Evolutionary conservation across 371 early-diverging fungal genomes (phyloP), one percentile per base, ranked within the genome.

Genomic region (Mortierella sp.): DNA sequence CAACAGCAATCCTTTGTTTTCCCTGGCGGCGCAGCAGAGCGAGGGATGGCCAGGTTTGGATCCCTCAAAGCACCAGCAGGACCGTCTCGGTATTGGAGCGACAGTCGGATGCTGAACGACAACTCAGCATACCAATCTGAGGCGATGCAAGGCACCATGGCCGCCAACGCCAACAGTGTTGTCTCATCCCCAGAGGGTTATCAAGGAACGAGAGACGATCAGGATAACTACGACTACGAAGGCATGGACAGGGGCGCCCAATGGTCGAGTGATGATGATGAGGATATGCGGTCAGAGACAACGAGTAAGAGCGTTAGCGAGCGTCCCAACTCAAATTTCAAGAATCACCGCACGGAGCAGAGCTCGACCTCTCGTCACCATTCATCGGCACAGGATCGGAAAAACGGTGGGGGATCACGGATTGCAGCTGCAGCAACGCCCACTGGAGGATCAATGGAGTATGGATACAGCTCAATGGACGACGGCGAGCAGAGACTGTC

Each of bases 191-290:
- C 45, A 11, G 74, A 72, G 14, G 50, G 75, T 9, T 71, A 75
- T 34, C 54, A 48, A 16, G 26, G 70, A 11, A 9, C 10, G 6
- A 70, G 78, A 8, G 74, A 73, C 13, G 77, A 74, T 26, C 28
- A 11, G 3, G 3, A 28, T 24, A 26, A 42, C 16, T 44, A 48
- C 21, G 47, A 57, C 8, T 72, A 73, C 6, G 50, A 58, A 1
- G 65, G 54, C 2, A 70, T 52, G 24, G 19, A 70, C 6, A 60
- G 26, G 16, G 19, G 75, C 9, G 72, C 19, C 44, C 76, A 68
- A 16, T 82, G 79, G 79, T 76, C 79, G 3, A 82, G 83, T 42
- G 73, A 73, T 19, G 78, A 82, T n/a, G 79, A 72, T 21, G 73
- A 73, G 13, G 76, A 77, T 55, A 0, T 26, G 2, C 70, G 52